These are phyloP conservation scores for Powellomyces hirtus DNA, from an alignment of 192 early-diverging fungal species.

Conservation along the genomic window DNA sequence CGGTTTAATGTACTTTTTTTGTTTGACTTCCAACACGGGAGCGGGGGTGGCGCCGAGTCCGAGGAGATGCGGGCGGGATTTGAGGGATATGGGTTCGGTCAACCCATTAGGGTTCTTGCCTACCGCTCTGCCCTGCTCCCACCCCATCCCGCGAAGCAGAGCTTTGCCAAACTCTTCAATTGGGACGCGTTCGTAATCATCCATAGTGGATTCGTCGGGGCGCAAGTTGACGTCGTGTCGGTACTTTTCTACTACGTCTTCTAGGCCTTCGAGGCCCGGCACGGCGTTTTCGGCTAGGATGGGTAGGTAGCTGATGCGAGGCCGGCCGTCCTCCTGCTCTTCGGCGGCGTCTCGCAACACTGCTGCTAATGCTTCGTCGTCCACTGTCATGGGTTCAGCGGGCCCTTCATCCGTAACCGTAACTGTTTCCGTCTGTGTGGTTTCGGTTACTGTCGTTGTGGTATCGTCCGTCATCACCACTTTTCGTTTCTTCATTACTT, in stretches of 20 bases:
- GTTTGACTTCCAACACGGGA: conserved; percentile 40
- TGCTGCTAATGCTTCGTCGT: conserved; percentile 32
- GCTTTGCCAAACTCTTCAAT: conserved; percentile 88
- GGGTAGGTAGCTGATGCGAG: conserved; percentile 26
- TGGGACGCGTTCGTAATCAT: conserved; percentile 80
- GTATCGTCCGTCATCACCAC: neutral
- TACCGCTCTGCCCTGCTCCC: conserved; percentile 66
- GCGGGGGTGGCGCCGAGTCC: conserved; percentile 81
- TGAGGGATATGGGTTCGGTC: conserved; percentile 20
- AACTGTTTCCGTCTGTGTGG: neutral
- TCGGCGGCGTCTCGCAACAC: conserved; percentile 19
- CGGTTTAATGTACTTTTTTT: conserved; percentile 41
- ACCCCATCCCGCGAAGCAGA: conserved; percentile 87
- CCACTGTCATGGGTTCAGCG: conserved; percentile 10
- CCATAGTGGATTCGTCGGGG: conserved; percentile 61
- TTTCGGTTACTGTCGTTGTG: neutral
- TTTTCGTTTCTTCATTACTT: conserved; percentile 30
- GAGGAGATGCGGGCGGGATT: conserved; percentile 69
- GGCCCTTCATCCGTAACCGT: neutral
- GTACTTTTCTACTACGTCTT: conserved; percentile 57
- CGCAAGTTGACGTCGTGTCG: conserved; percentile 59
- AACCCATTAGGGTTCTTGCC: conserved; percentile 50
- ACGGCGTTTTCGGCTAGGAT: conserved; percentile 46
- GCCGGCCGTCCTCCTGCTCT: neutral
- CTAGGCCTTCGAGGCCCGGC: conserved; percentile 38